Percentiles rank a stretch among this genome's conserved stretches.
phyloP scores from a whole-genome alignment of 2,329 filamentous ascomycete species.

The Alternaria hordeiaustralica region DNA sequence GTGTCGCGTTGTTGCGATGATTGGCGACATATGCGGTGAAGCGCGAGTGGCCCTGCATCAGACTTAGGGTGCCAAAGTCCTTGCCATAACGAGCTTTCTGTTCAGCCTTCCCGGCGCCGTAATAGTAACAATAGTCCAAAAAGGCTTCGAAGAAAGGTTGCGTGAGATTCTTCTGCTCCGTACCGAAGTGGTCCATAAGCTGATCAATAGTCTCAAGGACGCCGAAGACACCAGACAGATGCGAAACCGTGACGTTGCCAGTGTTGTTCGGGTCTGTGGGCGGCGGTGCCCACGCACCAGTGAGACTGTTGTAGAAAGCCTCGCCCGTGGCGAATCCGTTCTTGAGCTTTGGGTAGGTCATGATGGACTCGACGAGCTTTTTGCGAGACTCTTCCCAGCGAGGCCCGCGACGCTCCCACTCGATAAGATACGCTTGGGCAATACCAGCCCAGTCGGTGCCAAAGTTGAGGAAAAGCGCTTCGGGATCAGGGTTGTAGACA shows the following conservation, averaged over 20 bases:
- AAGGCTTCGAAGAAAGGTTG: conserved; percentile 61
- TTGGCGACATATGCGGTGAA: conserved; percentile 62
- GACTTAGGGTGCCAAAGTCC: conserved; percentile 54
- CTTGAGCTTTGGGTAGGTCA: conserved; percentile 61
- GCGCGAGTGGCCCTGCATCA: conserved; percentile 65
- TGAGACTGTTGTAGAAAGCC: conserved; percentile 59
- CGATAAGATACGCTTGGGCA: conserved; percentile 64
- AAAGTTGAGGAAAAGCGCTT: conserved; percentile 58
- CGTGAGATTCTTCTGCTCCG: conserved; percentile 51
- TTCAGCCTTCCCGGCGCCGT: conserved; percentile 57
- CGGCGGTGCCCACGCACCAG: conserved; percentile 60
- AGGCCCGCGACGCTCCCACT: conserved; percentile 64
- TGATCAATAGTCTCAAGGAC: conserved; percentile 65
- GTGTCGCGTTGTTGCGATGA: conserved; percentile 53
- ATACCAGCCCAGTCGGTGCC: conserved; percentile 67
- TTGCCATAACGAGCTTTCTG: conserved; percentile 62
- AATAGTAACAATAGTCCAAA: conserved; percentile 68
- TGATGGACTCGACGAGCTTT: conserved; percentile 59
- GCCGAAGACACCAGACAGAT: conserved; percentile 66
- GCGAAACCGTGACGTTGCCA: conserved; percentile 61
- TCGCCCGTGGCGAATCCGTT: conserved; percentile 66
- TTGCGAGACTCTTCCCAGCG: conserved; percentile 60
- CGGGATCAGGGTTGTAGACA: conserved; percentile 52
- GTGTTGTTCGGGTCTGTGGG: conserved; percentile 60
- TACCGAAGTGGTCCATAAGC: conserved; percentile 56